Percentiles rank a stretch among this genome's conserved stretches.
Conservation (phyloP, 306 rosid species). For the Vicia sativa region DNA sequence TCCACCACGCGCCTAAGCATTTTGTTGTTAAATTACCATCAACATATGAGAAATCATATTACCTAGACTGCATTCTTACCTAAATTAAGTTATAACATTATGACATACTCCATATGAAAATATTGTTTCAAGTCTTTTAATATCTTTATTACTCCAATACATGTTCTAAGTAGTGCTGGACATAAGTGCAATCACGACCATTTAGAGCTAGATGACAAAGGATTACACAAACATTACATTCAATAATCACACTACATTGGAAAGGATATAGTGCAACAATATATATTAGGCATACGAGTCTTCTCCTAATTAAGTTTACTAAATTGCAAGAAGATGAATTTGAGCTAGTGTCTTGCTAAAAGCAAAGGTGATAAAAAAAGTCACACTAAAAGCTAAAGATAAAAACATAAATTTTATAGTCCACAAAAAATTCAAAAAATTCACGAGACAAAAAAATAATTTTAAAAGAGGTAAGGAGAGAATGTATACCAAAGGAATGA, state of each 20-base stretch:
- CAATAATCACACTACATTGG: slow-evolving; percentile 20
- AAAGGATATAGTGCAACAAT: slow-evolving; percentile 12
- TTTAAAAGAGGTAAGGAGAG: too few species aligned
- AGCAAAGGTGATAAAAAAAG: too few species aligned
- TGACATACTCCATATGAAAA: slow-evolving; percentile 16
- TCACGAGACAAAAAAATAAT: too few species aligned
- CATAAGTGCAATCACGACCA: slow-evolving; percentile 5
- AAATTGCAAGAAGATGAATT: too few species aligned
- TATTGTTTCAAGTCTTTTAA: not conserved
- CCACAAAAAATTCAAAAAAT: too few species aligned
- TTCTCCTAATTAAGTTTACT: too few species aligned
- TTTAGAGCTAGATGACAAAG: slow-evolving; percentile 7
- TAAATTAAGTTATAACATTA: slow-evolving; percentile 27
- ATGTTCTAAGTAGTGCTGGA: not conserved
- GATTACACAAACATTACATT: too few species aligned
- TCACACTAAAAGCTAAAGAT: too few species aligned
- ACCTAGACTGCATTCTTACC: slow-evolving; percentile 19
- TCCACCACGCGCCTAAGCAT: slow-evolving; percentile 77
- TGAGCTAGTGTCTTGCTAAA: too few species aligned
- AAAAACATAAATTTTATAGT: too few species aligned
- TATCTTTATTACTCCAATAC: not conserved
- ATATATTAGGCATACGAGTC: too few species aligned
- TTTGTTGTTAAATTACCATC: slow-evolving; percentile 6
- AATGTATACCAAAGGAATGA: too few species aligned
- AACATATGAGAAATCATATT: slow-evolving; percentile 28